phyloP scores from a whole-genome alignment of 495 filamentous ascomycete genomes.

The Chaetomium fimeti region DNA sequence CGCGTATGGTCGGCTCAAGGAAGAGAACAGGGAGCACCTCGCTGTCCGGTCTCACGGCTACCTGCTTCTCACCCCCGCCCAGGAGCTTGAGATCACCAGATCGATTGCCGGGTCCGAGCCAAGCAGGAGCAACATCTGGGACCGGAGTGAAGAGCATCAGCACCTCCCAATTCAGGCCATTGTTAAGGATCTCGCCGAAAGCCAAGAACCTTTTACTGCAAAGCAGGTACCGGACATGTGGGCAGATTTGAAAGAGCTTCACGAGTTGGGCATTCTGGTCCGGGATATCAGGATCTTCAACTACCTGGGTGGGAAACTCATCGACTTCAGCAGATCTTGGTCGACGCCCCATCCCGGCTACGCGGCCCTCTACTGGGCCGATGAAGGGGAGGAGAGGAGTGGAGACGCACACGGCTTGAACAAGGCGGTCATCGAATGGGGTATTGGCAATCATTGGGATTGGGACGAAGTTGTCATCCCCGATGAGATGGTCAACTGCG shows the following conservation, averaged over 20 bases:
- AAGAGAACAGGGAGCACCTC: slow-evolving; percentile 16
- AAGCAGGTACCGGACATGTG: slow-evolving; percentile 11
- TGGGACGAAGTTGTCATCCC: not conserved
- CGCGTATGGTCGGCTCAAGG: slow-evolving; percentile 24
- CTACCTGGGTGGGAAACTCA: slow-evolving; percentile 21
- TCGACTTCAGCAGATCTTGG: slow-evolving; percentile 28
- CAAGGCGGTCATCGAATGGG: not conserved
- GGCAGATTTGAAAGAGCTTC: slow-evolving; percentile 17
- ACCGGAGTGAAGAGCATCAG: not conserved
- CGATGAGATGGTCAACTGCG: not conserved
- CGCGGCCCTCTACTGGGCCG: too few relatives aligned
- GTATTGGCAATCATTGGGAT: not conserved
- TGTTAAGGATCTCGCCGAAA: slow-evolving; percentile 20
- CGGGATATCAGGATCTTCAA: slow-evolving; percentile 16
- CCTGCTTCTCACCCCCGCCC: slow-evolving; percentile 16
- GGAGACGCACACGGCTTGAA: not conserved
- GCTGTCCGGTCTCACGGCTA: slow-evolving; percentile 24
- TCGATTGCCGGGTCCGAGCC: not conserved
- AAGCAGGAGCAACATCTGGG: not conserved
- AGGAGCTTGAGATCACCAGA: slow-evolving; percentile 10
- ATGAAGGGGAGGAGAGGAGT: not conserved
- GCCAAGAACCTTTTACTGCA: not conserved
- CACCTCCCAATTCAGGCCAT: slow-evolving; percentile 15
- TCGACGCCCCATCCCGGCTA: slow-evolving; percentile 14
- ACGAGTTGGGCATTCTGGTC: slow-evolving; percentile 20